Evolutionary conservation across 108 stramenopile genomes (phyloP).

Genomic region (Cyclotella distinguenda): DNA sequence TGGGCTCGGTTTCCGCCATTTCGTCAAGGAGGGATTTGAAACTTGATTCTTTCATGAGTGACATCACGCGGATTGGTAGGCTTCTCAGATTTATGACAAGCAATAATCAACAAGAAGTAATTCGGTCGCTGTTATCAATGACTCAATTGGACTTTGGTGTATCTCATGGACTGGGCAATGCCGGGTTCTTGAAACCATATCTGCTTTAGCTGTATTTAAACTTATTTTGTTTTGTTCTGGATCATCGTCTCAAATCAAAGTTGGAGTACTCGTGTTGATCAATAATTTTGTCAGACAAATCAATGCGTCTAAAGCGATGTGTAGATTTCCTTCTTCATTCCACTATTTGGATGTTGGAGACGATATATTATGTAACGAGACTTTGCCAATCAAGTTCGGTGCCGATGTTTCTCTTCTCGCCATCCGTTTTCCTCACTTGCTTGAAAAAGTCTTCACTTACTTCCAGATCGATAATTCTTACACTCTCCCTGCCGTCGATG

Average conservation of each 20-base stretch:
- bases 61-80: slow-evolving; percentile 25
- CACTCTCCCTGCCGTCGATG: slow-evolving; percentile 5
- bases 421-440: slow-evolving; percentile 20
- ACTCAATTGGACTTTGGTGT: background rate
- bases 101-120: slow-evolving; percentile 7
- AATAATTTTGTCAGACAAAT: too few species aligned
- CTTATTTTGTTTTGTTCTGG: slow-evolving; percentile 19
- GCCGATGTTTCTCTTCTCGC: background rate
- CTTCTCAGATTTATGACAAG: slow-evolving; percentile 26
- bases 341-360: too few species aligned
- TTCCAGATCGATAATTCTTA: slow-evolving; percentile 13
- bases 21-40: slow-evolving; percentile 31
- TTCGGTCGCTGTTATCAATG: slow-evolving; percentile 4
- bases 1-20: slow-evolving; percentile 24
- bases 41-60: slow-evolving; percentile 18
- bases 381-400: background rate
- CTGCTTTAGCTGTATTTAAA: background rate
- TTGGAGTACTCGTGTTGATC: too few species aligned
- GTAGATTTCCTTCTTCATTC: too few species aligned
- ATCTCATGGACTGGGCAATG: background rate
- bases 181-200: slow-evolving; percentile 26
- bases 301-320: too few species aligned
- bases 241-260: slow-evolving; percentile 31
- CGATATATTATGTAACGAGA: background rate
- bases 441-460: slow-evolving; percentile 44